A percentile compares a stretch with the other conserved stretches of the same genome.
Conservation (phyloP, 1,284 basidiomycete species). For the Phellinidium pouzarii region DNA sequence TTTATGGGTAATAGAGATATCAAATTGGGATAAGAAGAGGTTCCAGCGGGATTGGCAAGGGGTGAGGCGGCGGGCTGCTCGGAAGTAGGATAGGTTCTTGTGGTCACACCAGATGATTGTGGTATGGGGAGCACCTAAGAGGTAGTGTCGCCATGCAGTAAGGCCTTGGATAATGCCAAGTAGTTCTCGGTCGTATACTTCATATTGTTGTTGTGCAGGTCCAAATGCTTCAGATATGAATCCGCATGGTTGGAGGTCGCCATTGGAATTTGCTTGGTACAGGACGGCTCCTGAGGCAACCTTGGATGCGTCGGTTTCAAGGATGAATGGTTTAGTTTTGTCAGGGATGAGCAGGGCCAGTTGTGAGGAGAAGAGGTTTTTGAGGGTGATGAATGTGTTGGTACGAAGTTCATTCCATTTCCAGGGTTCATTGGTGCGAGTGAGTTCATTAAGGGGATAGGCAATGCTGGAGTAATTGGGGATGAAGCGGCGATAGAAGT, state of each 20-base stretch:
- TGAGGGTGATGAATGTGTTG: background rate
- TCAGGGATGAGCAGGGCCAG: background rate
- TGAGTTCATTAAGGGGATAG: background rate
- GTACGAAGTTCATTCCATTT: background rate
- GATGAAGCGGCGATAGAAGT: background rate
- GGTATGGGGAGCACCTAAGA: background rate
- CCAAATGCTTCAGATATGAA: background rate
- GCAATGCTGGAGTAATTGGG: background rate
- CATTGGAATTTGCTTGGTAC: background rate
- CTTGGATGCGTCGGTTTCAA: background rate
- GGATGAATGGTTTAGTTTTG: background rate
- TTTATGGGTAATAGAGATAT: conserved; percentile 33
- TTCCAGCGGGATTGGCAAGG: conserved; percentile 35
- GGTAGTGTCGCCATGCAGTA: background rate
- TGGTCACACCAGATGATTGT: conserved; percentile 3
- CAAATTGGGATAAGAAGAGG: conserved; percentile 28
- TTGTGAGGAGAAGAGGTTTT: background rate
- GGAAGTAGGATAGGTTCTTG: background rate
- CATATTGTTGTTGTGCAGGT: background rate
- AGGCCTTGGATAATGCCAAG: background rate
- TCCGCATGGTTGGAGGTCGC: background rate
- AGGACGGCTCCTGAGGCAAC: background rate
- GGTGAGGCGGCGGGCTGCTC: background rate
- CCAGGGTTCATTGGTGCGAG: background rate
- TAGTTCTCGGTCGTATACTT: background rate